phyloP scores from a whole-genome alignment of 805 yeast genomes.

The Wickerhamomyces bisporus region DNA sequence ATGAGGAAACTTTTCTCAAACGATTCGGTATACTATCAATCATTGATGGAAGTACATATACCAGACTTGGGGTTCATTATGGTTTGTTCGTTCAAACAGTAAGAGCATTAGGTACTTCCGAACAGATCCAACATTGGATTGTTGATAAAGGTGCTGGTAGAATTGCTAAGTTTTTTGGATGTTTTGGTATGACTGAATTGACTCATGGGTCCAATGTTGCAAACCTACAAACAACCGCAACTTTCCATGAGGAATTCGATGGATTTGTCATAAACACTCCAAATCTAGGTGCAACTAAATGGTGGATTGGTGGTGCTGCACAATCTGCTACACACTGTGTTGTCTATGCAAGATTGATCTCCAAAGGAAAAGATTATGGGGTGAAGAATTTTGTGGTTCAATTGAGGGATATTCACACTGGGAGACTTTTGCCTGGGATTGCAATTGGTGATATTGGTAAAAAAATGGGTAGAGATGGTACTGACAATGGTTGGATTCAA shows the following conservation, averaged over 20 bases:
- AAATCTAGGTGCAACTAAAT: slow-evolving; percentile 85
- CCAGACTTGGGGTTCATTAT: slow-evolving; percentile 81
- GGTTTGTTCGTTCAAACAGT: slow-evolving; percentile 79
- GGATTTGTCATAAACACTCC: slow-evolving; percentile 81
- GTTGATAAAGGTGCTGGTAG: slow-evolving; percentile 54
- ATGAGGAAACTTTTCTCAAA: slow-evolving; percentile 39
- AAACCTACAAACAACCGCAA: slow-evolving; percentile 88
- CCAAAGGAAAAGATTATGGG: slow-evolving; percentile 82
- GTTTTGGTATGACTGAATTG: slow-evolving; percentile 90
- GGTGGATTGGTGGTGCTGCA: slow-evolving; percentile 99
- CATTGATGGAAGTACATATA: slow-evolving; percentile 72
- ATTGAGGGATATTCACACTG: slow-evolving; percentile 50
- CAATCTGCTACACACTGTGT: slow-evolving; percentile 86
- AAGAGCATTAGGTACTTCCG: slow-evolving; percentile 80
- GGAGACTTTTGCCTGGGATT: slow-evolving; percentile 62
- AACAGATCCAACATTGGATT: slow-evolving; percentile 81
- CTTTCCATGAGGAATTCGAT: slow-evolving; percentile 59
- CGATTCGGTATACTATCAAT: slow-evolving; percentile 53
- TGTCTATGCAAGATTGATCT: slow-evolving; percentile 80
- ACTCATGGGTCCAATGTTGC: slow-evolving; percentile 96
- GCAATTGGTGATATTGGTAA: slow-evolving; percentile 89
- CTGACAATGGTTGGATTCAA: slow-evolving; percentile 97
- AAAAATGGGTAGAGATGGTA: slow-evolving; percentile 94
- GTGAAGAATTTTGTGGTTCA: slow-evolving; percentile 92
- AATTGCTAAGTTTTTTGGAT: slow-evolving; percentile 62